These are phyloP conservation scores for Leccinellum rugosiceps DNA, from an alignment of 768 basidiomycete genomes.

Conservation along the genomic window DNA sequence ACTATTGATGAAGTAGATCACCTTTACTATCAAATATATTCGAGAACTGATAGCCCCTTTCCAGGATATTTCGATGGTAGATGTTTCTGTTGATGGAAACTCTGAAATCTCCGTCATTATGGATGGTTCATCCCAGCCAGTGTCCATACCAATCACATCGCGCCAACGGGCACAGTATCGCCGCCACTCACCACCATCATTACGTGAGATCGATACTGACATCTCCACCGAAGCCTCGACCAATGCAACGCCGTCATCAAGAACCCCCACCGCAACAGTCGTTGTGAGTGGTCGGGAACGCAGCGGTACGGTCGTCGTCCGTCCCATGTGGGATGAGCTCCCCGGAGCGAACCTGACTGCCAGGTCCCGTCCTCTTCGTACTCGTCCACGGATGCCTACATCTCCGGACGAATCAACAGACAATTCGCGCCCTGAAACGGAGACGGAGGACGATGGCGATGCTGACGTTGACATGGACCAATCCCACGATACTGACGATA, in stretches of 20 bases:
- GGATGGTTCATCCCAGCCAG: slow-evolving; percentile 19
- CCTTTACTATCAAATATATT: background rate
- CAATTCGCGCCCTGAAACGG: slow-evolving; percentile 65
- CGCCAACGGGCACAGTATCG: slow-evolving; percentile 16
- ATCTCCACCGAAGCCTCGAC: slow-evolving; percentile 61
- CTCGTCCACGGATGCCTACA: slow-evolving; percentile 30
- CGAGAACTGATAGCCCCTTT: slow-evolving; percentile 9
- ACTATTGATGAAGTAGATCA: slow-evolving; percentile 26
- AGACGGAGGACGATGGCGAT: slow-evolving; percentile 77
- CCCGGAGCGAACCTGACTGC: slow-evolving; percentile 17
- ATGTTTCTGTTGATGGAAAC: slow-evolving; percentile 16
- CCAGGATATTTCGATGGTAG: slow-evolving; percentile 35
- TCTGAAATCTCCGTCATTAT: slow-evolving; percentile 23
- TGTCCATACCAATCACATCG: slow-evolving; percentile 19
- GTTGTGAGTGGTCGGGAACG: slow-evolving; percentile 62
- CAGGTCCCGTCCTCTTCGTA: slow-evolving; percentile 31
- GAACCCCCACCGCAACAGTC: slow-evolving; percentile 60
- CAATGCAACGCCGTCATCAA: slow-evolving; percentile 57
- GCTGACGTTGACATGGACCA: slow-evolving; percentile 50
- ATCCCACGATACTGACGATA: slow-evolving; percentile 34
- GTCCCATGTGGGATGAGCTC: slow-evolving; percentile 55
- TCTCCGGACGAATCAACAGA: slow-evolving; percentile 45
- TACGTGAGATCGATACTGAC: slow-evolving; percentile 53
- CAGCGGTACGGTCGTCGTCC: slow-evolving; percentile 72
- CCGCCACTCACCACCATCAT: slow-evolving; percentile 20